Evolutionary conservation across 2,329 filamentous ascomycete species (phyloP), one percentile per base, ranked within the genome.

Genomic region (Phialophora macrospora): DNA sequence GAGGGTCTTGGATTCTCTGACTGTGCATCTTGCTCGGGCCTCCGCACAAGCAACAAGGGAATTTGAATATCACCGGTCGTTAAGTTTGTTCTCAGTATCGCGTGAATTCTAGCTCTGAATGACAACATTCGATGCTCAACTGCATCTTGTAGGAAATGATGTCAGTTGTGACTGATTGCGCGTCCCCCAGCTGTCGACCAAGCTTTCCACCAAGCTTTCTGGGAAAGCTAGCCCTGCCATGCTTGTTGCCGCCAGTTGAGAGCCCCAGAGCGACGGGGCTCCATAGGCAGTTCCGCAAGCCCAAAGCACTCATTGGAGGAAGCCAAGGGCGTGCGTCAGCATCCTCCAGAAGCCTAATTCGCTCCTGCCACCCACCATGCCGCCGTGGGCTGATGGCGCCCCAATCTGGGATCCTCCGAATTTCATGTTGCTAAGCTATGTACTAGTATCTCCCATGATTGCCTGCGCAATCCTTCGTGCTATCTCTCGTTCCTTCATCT

Each of bases 1-100:
- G 52, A 62, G 44, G 55, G n/a, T 28, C 44, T 62, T 44, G 49
- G 51, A 17, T 62, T 55, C 30, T 62, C 58, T 52, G 22, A 61
- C 51, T 44, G 24, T 49, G 60, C 30, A 59, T 52, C 49, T 7
- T 60, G 55, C 41, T 17, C 24, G 7, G n/a, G 17, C 56, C 41
- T 3, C 38, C 26, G 14, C 17, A 44, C 17, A 44, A 44, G 38
- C 38, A n/a, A n/a, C 38, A 8, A 44, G 17, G 6, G 38, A 44
- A n/a, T 44, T 38, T 44, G 38, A 44, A 20, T 44, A n/a, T n/a
- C 38, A 44, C 17, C 17, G 14, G 38, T 44, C 38, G 38, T 44
- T 44, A n/a, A n/a, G 38, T n/a, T 8, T 44, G 38, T 14, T 46
- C 9, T 17, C 20, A 30, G 44, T 14, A n/a, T 20, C 9, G 17